Evolutionary conservation across 225 moss, liverwort and hornwort genomes (phyloP).

Genomic region (Physcomitrium patens): DNA sequence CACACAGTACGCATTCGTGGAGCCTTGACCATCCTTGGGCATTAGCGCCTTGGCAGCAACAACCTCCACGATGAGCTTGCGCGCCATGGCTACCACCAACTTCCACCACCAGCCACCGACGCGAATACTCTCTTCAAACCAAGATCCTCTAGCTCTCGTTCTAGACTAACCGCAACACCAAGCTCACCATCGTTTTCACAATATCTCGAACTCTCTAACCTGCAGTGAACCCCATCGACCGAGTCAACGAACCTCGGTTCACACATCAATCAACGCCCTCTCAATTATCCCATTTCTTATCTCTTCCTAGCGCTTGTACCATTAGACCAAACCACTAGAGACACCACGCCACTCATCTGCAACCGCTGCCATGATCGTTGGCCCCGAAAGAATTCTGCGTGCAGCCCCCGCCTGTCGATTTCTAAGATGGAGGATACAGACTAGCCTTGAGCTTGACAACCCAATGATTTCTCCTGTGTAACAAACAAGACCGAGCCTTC

Average conservation of each 20-base stretch:
- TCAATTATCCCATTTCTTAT: background rate
- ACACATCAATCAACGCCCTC: too few relatives aligned
- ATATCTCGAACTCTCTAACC: background rate
- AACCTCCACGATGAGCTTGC: slow-evolving; percentile 56
- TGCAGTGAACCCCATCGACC: slow-evolving; percentile 4
- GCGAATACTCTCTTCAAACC: background rate
- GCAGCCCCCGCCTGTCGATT: too few relatives aligned
- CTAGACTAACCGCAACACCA: background rate
- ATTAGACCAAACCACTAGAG: too few relatives aligned
- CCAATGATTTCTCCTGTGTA: too few relatives aligned
- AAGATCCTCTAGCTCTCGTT: background rate
- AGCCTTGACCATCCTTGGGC: slow-evolving; percentile 67
- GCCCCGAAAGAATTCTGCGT: too few relatives aligned
- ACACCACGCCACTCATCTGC: too few relatives aligned
- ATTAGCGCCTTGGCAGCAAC: slow-evolving; percentile 51
- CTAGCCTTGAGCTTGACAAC: too few relatives aligned
- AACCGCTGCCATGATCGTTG: too few relatives aligned
- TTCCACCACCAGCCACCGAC: background rate
- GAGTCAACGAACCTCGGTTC: slow-evolving; percentile 5
- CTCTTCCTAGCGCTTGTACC: background rate
- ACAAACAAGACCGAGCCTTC: too few relatives aligned
- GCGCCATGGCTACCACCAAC: slow-evolving; percentile 39
- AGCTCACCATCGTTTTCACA: background rate
- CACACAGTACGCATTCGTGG: slow-evolving; percentile 64
- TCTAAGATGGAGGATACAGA: too few relatives aligned